Evolutionary conservation across 2,329 filamentous ascomycete species (phyloP).

Genomic region (Ophiostoma piceae): DNA sequence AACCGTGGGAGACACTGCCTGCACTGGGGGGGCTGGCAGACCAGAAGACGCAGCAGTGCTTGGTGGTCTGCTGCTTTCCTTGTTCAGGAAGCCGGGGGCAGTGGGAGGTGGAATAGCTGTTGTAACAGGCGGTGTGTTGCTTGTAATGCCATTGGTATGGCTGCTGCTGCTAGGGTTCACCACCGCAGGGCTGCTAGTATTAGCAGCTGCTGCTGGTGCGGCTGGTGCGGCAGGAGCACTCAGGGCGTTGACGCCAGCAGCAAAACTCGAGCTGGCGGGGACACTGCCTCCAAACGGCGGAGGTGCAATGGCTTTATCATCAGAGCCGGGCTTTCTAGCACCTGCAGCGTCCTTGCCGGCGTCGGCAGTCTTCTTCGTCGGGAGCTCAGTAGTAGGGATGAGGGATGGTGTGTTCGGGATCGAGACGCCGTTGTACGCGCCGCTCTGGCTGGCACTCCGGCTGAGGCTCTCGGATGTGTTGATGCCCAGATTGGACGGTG

Average conservation of each 20-base stretch:
- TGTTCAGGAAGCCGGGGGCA: neutral
- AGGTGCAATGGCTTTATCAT: neutral
- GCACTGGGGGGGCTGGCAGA: neutral
- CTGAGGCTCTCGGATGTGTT: constrained; percentile 7
- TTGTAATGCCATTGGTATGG: neutral
- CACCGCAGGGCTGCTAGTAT: neutral
- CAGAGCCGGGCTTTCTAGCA: neutral
- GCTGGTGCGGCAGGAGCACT: neutral
- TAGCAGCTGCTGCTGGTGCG: neutral
- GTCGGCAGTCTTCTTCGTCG: neutral
- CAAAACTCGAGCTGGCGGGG: neutral
- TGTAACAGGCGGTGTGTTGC: neutral
- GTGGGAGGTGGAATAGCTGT: neutral
- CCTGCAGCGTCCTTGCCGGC: neutral
- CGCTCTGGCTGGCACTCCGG: constrained; percentile 10
- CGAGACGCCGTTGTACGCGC: neutral
- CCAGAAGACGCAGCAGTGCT: neutral
- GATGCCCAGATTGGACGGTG: constrained; percentile 39
- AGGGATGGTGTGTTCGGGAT: neutral
- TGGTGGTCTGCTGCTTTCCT: neutral
- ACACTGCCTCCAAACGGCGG: neutral
- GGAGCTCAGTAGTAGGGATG: neutral
- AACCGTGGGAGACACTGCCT: constrained; percentile 40
- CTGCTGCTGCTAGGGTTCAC: neutral
- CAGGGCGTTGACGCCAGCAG: neutral